Base-by-base conservation (phyloP, 2,329 filamentous ascomycete species). In the Ceratocystis cubensis region DNA sequence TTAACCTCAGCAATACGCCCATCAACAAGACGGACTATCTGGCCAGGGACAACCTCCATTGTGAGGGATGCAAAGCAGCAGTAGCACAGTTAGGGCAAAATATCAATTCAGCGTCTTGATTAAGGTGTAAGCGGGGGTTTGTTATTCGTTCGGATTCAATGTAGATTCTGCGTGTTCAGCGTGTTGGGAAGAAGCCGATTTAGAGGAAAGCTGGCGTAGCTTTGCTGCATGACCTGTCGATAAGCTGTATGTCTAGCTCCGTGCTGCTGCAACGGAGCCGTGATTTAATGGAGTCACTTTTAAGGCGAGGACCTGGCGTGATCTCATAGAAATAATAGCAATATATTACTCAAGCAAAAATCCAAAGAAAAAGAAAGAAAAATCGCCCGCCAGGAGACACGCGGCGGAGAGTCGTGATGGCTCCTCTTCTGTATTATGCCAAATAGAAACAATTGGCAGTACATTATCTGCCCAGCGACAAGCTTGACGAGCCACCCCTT, bases 1-100 rank as follows among this genome's bases (percentile, higher is more conserved):
- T 89, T 89, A 70, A 99, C 83, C 68, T 83, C 83, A 71, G 84
- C 94, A 71, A 83, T 83, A 71, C 88, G 87, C 72, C 88, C 88
- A 76, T 96, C 88, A 8, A 53, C 44, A 71, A 96, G 85, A 76
- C 87, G 85, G 75, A 97, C 84, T 70, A 83, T 84, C 78, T 94
- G 88, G 72, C 91, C 92, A 69, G 80, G 37, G 22, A 25, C 28
- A 15, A 68, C 48, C 30, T 68, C 67, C 66, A 67, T 67, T 46
- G 64, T 37, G 28, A 15, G 56, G 8, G 10, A 41, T 41, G 37
- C 10, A 41, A 41, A 41, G 10, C 10, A 41, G 37, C 37, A 41
- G 37, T 1, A 41, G 37, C 37, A 41, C 37, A 33, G 28, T 8
- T 7, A 20, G 28, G 28, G 28, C 28, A 37, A 30, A 59, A 25